Conservation (phyloP, 2,329 filamentous ascomycete species). For the Alternaria sp. region DNA sequence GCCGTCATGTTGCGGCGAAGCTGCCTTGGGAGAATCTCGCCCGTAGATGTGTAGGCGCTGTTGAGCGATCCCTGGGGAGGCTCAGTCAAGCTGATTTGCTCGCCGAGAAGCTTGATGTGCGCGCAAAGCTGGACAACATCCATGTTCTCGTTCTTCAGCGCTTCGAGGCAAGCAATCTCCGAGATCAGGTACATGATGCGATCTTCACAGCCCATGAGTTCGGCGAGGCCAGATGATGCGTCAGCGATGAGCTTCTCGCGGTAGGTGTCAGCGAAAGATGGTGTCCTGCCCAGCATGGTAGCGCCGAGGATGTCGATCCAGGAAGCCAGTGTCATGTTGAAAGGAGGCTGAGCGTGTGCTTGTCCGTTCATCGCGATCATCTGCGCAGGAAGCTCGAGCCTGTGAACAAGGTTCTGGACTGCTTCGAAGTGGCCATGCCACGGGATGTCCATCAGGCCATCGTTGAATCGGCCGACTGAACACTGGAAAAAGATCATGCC, state of each 20-base stretch:
- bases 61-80: conserved; percentile 54
- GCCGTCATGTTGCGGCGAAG: conserved; percentile 87
- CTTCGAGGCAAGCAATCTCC: conserved; percentile 94
- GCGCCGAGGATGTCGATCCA: conserved; percentile 98
- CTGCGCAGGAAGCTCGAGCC: conserved; percentile 76
- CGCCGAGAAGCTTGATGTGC: conserved; percentile 85
- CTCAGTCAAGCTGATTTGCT: conserved; percentile 85
- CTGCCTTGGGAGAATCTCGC: conserved; percentile 79
- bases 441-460: conserved; percentile 85
- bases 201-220: conserved; percentile 98
- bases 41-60: conserved; percentile 65
- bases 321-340: conserved; percentile 92
- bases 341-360: conserved; percentile 71
- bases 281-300: conserved; percentile 86
- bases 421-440: conserved; percentile 98
- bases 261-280: conserved; percentile 92
- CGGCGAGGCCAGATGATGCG: conserved; percentile 75
- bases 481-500: conserved; percentile 97
- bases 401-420: conserved; percentile 81
- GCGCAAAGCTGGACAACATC: conserved; percentile 86
- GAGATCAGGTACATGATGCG: conserved; percentile 97
- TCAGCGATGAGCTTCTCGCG: conserved; percentile 82
- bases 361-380: conserved; percentile 66
- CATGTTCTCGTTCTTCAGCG: conserved; percentile 77
- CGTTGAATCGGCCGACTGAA: conserved; percentile 84